Evolutionary conservation across 2,329 filamentous ascomycete genomes (phyloP), one percentile per base, ranked within the genome.

Genomic region (Xylogone sp.): DNA sequence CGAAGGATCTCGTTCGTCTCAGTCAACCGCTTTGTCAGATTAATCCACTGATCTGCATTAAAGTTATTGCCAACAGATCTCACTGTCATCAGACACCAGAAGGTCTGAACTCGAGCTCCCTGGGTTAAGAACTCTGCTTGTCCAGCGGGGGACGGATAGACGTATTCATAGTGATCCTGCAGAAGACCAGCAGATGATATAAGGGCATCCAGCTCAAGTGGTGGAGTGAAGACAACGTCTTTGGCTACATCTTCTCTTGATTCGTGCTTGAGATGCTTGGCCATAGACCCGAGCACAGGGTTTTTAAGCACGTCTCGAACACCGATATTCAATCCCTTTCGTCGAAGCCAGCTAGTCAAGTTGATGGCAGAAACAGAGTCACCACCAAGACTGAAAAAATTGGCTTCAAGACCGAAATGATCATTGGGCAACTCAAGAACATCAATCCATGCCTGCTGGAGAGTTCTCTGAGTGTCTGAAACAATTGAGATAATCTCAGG

Each of bases 371-470:
- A 39, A 0, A 68, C 48, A 1, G 66, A 68, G 46, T 67, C 65
- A n/a, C 67, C 67, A n/a, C 65, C 65, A 1, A 68, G 54, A 2
- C 55, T 53, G 53, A 69, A 68, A 59, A 73, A 73, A 27, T 27
- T 27, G 10, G 24, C 24, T 10, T 27, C 24, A 27, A 27, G 24
- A 10, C 24, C 24, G 24, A 27, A 27, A 5, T 27, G 24, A 27
- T 27, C 24, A 27, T 27, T 27, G 5, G 24, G 24, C 24, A 27
- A 27, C 24, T 27, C 24, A 27, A 27, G 6, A 6, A 27, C 10
- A 27, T 27, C 24, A 10, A 27, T 27, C 24, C 24, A 27, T 27
- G 24, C 24, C 24, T 27, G 24, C 10, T 27, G 24, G 24, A 27
- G 24, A 27, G 24, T 10, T 10, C 24, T 27, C 24, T 27, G 24